phyloP scores from a whole-genome alignment of 176 grass and related monocot species.

The Thalia dealbata region DNA sequence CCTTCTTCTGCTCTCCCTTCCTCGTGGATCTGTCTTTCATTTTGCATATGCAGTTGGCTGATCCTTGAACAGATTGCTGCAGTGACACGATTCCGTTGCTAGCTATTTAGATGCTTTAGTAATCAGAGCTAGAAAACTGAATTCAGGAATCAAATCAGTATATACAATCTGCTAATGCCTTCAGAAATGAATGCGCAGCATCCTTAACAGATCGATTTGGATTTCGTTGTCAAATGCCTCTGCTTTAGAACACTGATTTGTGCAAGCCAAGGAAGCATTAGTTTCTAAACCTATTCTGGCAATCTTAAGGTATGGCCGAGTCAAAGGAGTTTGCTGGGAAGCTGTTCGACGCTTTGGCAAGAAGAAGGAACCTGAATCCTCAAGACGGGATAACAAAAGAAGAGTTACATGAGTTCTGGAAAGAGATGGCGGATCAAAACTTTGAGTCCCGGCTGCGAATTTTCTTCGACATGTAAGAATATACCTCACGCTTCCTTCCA shows the following conservation, averaged over 20 bases:
- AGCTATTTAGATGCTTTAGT: too few relatives aligned
- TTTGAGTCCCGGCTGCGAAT: conserved; percentile 84
- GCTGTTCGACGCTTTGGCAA: conserved; percentile 62
- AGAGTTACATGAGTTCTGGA: conserved; percentile 89
- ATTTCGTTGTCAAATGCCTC: neutral
- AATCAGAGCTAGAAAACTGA: neutral
- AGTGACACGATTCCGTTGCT: too few relatives aligned
- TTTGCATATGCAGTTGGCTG: neutral
- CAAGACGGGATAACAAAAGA: conserved; percentile 58
- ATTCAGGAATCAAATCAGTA: neutral
- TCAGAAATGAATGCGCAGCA: neutral
- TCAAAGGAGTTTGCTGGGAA: conserved; percentile 94
- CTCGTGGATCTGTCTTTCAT: neutral
- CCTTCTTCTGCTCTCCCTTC: neutral
- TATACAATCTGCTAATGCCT: neutral
- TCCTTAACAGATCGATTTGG: neutral
- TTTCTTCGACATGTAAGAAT: conserved; percentile 97
- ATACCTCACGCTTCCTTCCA: neutral
- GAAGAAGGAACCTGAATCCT: conserved; percentile 48
- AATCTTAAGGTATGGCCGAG: conserved; percentile 73
- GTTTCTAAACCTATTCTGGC: conserved; percentile 8
- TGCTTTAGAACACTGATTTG: neutral
- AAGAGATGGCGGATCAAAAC: conserved; percentile 95
- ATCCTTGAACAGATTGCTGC: neutral
- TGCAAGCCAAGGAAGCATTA: neutral